These are phyloP conservation scores for Myotisia sp. DNA, from an alignment of 2,329 filamentous ascomycete genomes.

Conservation along the genomic window DNA sequence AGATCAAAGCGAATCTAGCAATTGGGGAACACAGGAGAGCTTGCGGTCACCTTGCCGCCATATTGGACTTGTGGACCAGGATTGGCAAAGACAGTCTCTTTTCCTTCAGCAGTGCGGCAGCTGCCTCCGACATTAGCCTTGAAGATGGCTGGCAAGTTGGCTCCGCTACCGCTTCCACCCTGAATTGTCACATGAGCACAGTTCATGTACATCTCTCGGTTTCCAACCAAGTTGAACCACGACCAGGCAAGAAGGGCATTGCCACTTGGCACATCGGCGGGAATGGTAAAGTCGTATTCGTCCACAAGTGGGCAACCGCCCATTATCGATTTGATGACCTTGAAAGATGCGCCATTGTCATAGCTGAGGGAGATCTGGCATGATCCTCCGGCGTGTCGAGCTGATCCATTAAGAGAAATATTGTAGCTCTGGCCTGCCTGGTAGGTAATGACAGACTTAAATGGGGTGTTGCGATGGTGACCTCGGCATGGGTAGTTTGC, in stretches of 20 bases:
- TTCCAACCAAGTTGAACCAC: slow-evolving; percentile 53
- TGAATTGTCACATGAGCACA: slow-evolving; percentile 56
- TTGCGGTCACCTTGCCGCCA: not conserved
- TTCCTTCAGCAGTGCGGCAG: slow-evolving; percentile 4
- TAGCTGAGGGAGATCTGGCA: slow-evolving; percentile 65
- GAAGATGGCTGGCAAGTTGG: slow-evolving; percentile 5
- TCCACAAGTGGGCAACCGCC: slow-evolving; percentile 40
- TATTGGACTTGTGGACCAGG: slow-evolving; percentile 2
- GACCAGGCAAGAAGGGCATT: slow-evolving; percentile 59
- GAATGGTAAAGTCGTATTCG: slow-evolving; percentile 52
- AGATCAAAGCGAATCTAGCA: not conserved
- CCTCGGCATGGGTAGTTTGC: slow-evolving; percentile 66
- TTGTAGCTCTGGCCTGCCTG: slow-evolving; percentile 47
- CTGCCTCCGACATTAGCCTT: slow-evolving; percentile 7
- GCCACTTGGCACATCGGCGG: slow-evolving; percentile 45
- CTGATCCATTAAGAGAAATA: slow-evolving; percentile 49
- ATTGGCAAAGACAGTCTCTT: slow-evolving; percentile 4
- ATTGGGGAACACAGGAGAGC: not conserved
- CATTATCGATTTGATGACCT: slow-evolving; percentile 50
- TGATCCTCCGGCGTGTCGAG: slow-evolving; percentile 54
- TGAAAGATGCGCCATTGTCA: slow-evolving; percentile 55
- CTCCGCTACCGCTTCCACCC: slow-evolving; percentile 8
- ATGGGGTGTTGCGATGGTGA: slow-evolving; percentile 37
- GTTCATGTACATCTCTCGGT: slow-evolving; percentile 54
- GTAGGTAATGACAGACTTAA: slow-evolving; percentile 46